phyloP scores from a whole-genome alignment of 176 grass and related monocot species.

The Dendrocalamus sinicus region DNA sequence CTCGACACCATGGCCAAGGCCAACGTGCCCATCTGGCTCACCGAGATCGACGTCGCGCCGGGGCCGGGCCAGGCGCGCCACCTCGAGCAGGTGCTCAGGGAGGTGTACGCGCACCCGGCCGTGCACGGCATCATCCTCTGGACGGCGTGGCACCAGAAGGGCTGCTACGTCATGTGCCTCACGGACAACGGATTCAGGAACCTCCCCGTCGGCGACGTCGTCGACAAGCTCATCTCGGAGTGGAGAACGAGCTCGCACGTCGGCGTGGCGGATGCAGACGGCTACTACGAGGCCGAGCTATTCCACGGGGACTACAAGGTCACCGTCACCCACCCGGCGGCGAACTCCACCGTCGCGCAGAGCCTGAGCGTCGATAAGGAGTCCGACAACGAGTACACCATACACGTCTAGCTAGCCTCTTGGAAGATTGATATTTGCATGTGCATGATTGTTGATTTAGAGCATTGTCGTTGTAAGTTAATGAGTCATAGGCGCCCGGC shows the following conservation, averaged over 20 bases:
- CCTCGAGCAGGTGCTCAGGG: constrained; percentile 80
- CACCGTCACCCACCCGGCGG: constrained; percentile 57
- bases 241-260: constrained; percentile 47
- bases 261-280: constrained; percentile 54
- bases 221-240: constrained; percentile 75
- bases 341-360: constrained; percentile 58
- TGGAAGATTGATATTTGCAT: constrained; percentile 15
- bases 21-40: constrained; percentile 82
- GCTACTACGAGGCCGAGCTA: constrained; percentile 58
- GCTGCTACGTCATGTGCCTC: constrained; percentile 89
- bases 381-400: constrained; percentile 48
- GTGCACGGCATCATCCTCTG: constrained; percentile 89
- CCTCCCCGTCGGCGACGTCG: constrained; percentile 64
- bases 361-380: constrained; percentile 60
- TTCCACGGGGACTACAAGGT: constrained; percentile 80
- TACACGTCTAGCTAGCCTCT: constrained; percentile 42
- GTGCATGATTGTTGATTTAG: constrained; percentile 42
- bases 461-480: constrained; percentile 22
- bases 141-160: constrained; percentile 65
- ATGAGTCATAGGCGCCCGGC: constrained; percentile 28
- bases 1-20: constrained; percentile 67
- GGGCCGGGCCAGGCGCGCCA: constrained; percentile 51
- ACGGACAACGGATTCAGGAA: constrained; percentile 84
- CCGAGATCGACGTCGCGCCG: constrained; percentile 66
- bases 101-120: constrained; percentile 88